Base-by-base conservation (phyloP, 2,329 filamentous ascomycete species). In the Cercospora zeina region DNA sequence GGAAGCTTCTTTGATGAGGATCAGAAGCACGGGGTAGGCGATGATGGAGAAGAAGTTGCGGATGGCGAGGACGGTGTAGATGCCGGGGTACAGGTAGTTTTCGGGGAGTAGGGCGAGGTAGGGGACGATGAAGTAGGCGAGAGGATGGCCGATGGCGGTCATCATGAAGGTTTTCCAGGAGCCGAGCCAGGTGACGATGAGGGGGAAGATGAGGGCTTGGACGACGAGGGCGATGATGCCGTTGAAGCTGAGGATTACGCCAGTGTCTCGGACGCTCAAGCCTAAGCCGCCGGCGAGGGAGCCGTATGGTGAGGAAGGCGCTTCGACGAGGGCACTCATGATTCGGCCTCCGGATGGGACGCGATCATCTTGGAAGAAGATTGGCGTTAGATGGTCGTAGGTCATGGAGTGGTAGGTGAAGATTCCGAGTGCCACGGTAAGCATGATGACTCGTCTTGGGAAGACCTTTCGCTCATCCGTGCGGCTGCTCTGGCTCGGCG, bases 341-440 rank as follows among this genome's bases (percentile, higher is more conserved):
- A 65, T 68, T 11, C 67, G 63, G 13, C 63, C 63, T 45, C 78
- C 75, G 50, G 79, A 72, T 27, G 76, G 73, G 65, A 77, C 78
- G 31, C 84, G 83, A 42, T 87, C 82, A 70, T 96, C 92, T 74
- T 97, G 92, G 56, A 96, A 86, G 77, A 96, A 97, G 63, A 97
- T 96, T 7, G 93, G 93, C 58, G 96, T 82, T 0, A 97, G 83
- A 24, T 96, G 90, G 72, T 97, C 93, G 76, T 91, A 97, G 0
- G 89, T 92, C 92, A 97, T 97, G 37, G 89, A 91, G 77, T 97
- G 93, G 74, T 96, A 96, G 4, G 91, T 95, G 78, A 96, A 96
- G 66, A 97, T 90, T 49, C 89, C 90, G 53, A 97, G 79, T 1
- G 93, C 89, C n/a, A 91, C 72, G 39, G 95, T 86, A 58, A 96